These are phyloP conservation scores for Schwanniomyces sp. DNA, from an alignment of 805 yeast genomes.

Conservation along the genomic window DNA sequence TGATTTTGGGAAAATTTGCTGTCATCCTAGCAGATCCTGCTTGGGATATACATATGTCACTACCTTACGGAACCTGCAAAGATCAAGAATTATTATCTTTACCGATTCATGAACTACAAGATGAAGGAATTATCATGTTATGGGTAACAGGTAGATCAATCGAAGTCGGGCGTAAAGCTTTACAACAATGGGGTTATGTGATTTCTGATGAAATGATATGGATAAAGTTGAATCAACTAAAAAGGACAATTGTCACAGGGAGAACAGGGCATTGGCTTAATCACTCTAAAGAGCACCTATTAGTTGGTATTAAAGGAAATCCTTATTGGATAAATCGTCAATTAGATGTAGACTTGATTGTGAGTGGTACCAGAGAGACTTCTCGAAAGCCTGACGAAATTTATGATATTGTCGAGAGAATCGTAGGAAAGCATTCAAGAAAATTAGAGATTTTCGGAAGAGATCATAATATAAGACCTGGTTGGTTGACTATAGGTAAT, in stretches of 20 bases:
- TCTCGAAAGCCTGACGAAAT: conserved; percentile 89
- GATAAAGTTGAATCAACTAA: conserved; percentile 87
- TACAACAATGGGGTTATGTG: conserved; percentile 79
- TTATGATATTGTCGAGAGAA: conserved; percentile 79
- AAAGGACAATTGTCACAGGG: conserved; percentile 90
- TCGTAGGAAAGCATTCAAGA: conserved; percentile 74
- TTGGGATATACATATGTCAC: conserved; percentile 93
- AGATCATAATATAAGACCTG: conserved; percentile 80
- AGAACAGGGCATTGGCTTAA: conserved; percentile 97
- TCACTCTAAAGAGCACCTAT: conserved; percentile 88
- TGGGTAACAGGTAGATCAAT: conserved; percentile 97
- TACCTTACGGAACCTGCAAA: conserved; percentile 74
- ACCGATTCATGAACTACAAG: conserved; percentile 68
- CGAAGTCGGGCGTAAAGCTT: conserved; percentile 79
- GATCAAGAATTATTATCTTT: conserved; percentile 71
- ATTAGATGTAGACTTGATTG: conserved; percentile 74
- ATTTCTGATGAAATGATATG: conserved; percentile 81
- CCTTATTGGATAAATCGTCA: conserved; percentile 68
- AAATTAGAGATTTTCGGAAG: conserved; percentile 90
- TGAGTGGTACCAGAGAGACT: conserved; percentile 83
- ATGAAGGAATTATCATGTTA: conserved; percentile 77
- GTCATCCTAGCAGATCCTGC: conserved; percentile 92
- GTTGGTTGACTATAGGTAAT: conserved; percentile 89
- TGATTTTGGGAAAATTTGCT: conserved; percentile 71
- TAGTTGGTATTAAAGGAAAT: conserved; percentile 82